Conservation (phyloP, 2,329 filamentous ascomycete genomes). For the Ploettnerulaceae sp. region DNA sequence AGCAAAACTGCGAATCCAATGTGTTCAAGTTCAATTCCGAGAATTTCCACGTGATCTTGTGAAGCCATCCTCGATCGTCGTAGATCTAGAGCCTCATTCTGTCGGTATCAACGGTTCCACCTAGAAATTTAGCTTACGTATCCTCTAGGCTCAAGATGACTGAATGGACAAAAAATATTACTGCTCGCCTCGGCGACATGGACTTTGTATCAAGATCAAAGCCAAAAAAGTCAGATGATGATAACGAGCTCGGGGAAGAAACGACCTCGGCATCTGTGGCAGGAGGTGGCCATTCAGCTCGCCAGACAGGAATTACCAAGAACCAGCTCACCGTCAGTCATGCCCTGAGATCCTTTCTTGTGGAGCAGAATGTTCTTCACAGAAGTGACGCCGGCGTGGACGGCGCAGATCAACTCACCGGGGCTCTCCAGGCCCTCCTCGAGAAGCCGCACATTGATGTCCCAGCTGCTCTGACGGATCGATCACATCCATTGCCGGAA, state of each 20-base stretch:
- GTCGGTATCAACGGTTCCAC: neutral
- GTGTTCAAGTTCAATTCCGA: too few species aligned
- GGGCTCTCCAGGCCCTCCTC: constrained; percentile 47
- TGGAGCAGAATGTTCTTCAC: constrained; percentile 46
- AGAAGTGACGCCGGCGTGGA: constrained; percentile 45
- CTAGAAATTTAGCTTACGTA: too few species aligned
- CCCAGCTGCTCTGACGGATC: constrained; percentile 49
- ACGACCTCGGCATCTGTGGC: constrained; percentile 13
- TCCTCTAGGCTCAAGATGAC: neutral
- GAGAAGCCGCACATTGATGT: constrained; percentile 54
- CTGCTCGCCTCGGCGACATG: constrained; percentile 3
- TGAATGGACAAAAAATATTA: constrained; percentile 9
- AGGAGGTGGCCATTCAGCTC: constrained; percentile 22
- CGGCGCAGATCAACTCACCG: constrained; percentile 38
- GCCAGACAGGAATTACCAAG: constrained; percentile 41
- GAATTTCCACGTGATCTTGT: neutral
- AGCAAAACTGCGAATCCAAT: too few species aligned
- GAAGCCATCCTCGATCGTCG: neutral
- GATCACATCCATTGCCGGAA: constrained; percentile 57
- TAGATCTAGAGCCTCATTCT: neutral
- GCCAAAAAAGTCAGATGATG: constrained; percentile 6
- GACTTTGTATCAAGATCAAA: constrained; percentile 5
- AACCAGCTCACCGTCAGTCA: constrained; percentile 54
- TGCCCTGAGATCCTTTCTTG: constrained; percentile 52
- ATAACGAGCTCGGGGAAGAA: constrained; percentile 12